Conservation (phyloP, 768 basidiomycete species). For the Tephrocybe sp. region DNA sequence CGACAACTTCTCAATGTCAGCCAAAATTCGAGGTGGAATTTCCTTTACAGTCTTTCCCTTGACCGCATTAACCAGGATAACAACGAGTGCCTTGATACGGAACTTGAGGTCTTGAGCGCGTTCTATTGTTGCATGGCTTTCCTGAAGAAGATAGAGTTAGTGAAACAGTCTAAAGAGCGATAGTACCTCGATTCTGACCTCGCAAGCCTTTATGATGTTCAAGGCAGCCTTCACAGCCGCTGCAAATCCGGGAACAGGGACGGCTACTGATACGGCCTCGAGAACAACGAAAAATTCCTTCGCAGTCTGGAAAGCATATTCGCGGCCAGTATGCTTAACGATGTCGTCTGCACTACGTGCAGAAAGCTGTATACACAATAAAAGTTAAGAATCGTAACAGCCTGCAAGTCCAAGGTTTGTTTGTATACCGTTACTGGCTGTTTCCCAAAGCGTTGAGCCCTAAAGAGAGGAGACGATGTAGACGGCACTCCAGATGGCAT, state of each 20-base stretch:
- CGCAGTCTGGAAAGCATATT: slow-evolving; percentile 5
- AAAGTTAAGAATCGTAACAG: no score
- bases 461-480: no score
- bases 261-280: slow-evolving; percentile 1
- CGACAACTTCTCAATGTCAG: not conserved
- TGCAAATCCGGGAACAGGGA: slow-evolving; percentile 7
- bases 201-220: slow-evolving; percentile 7
- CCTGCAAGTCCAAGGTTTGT: no score
- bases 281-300: slow-evolving; percentile 6
- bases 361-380: no score
- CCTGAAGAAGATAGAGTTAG: not conserved
- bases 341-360: no score
- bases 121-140: slow-evolving; percentile 1
- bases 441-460: no score
- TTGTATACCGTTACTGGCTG: no score
- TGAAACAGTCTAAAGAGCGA: not conserved
- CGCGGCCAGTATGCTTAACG: no score
- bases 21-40: not conserved
- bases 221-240: not conserved
- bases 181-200: not conserved
- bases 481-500: no score
- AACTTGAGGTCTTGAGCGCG: slow-evolving; percentile 9
- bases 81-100: slow-evolving; percentile 11
- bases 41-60: slow-evolving; percentile 11
- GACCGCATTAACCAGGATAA: slow-evolving; percentile 6